Evolutionary conservation across 129 eudicot species (phyloP), one percentile per base, ranked within the genome.

Genomic region (Tagetes erecta): DNA sequence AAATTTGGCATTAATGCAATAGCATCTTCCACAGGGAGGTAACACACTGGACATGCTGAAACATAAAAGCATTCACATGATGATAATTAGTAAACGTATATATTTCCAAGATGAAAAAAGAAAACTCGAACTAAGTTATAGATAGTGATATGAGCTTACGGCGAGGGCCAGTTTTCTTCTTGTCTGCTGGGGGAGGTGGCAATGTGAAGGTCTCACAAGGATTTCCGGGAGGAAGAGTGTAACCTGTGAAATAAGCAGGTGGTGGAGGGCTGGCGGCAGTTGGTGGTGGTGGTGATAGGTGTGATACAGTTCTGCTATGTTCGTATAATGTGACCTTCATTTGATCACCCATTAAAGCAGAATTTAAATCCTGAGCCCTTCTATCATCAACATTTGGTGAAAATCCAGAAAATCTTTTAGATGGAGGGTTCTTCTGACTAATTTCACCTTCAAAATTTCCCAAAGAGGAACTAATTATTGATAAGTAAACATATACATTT

Each of bases 141-240:
- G 67, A 14, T 20, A 57, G 68, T 12, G 39, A 47, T 12, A 0
- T 36, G 38, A 44, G 62, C 83, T 72, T 79, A 79, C 83, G 70
- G 2, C 89, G 90, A 27, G 96, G 96, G 73, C 97, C 97, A 0
- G 88, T 88, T 82, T 89, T 82, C 78, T 88, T 91, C 75, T 76
- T 86, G 82, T 91, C 97, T 8, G 92, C 88, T 68, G 97, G 97
- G 39, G 97, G 97, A 41, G 97, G 96, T 33, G 96, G 96, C 76
- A 88, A 69, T 64, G 80, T 76, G 73, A 88, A 91, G 58, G 57
- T 45, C 71, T 88, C 91, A 80, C 97, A 91, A 49, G 97, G 97
- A 76, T 91, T 86, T 75, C 97, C 96, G 0, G 89, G 88, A 66
- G 96, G 96, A 67, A 92, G 93, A 34, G 84, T 79, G 84, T 92